Percentiles rank a stretch among this genome's conserved stretches.
Evolutionary conservation across 1,139 yeast species (phyloP).

Genomic region (Neolecta irregularis): DNA sequence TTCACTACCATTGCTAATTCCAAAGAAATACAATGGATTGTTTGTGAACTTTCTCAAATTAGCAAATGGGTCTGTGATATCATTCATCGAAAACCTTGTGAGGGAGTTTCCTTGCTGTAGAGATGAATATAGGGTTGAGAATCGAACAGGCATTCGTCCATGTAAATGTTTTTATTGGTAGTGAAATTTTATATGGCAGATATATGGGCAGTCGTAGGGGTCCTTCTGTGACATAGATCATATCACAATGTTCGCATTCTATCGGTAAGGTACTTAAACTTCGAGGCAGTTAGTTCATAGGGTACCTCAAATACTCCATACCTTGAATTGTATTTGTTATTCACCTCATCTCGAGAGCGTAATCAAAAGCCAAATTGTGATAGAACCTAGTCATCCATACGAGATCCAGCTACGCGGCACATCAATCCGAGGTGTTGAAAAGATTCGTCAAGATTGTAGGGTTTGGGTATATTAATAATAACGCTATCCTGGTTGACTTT

Average conservation of each 20-base stretch:
- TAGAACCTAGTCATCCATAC: conserved; percentile 22
- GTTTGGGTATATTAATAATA: conserved; percentile 20
- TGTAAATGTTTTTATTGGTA: too few relatives aligned
- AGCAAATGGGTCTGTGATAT: too few relatives aligned
- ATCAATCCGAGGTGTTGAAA: conserved; percentile 31
- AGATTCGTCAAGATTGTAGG: too few relatives aligned
- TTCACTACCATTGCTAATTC: not conserved
- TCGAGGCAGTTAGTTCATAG: too few relatives aligned
- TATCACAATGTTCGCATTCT: conserved; percentile 35
- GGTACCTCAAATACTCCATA: conserved; percentile 31
- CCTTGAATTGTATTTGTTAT: conserved; percentile 26
- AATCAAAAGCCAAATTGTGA: conserved; percentile 16
- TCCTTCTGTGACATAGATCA: conserved; percentile 26
- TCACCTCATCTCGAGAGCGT: conserved; percentile 20
- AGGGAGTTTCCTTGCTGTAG: conserved; percentile 23
- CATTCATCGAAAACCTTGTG: conserved; percentile 8
- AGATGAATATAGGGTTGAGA: conserved; percentile 23
- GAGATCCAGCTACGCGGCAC: conserved; percentile 31
- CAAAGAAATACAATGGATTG: not conserved
- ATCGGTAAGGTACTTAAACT: too few relatives aligned
- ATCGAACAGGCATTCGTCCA: conserved; percentile 16
- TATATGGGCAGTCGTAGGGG: conserved; percentile 30
- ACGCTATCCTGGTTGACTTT: conserved; percentile 29
- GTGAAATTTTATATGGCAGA: too few relatives aligned
- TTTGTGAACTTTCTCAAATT: too few relatives aligned